Conservation (phyloP, 1,139 yeast species). For the Blastobotrys raffinosifermentans region DNA sequence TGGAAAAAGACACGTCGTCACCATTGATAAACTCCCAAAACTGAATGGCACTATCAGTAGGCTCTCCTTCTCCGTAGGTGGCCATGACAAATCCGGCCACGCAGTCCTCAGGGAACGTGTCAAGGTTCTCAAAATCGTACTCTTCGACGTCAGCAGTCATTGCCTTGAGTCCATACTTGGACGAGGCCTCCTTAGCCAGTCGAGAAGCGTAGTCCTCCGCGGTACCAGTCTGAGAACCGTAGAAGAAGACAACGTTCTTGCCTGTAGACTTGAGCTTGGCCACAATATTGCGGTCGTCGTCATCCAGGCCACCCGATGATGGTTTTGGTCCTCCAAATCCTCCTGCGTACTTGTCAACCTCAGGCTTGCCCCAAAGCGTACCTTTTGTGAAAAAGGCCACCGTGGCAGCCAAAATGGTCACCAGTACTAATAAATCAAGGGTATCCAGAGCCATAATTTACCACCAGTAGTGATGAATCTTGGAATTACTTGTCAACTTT, state of each 20-base stretch:
- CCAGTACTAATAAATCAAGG: slow-evolving; percentile 64
- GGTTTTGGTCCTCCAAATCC: slow-evolving; percentile 38
- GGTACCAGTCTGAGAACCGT: slow-evolving; percentile 98
- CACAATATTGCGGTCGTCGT: slow-evolving; percentile 45
- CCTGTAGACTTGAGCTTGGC: slow-evolving; percentile 55
- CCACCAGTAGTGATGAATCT: no score
- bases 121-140: slow-evolving; percentile 73
- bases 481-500: no score
- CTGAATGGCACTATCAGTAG: slow-evolving; percentile 85
- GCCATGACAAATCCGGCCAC: slow-evolving; percentile 76
- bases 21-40: slow-evolving; percentile 44
- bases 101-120: slow-evolving; percentile 47
- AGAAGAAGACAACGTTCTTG: slow-evolving; percentile 77
- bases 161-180: slow-evolving; percentile 74
- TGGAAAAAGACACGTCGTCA: slow-evolving; percentile 32
- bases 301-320: slow-evolving; percentile 12
- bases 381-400: slow-evolving; percentile 65
- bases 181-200: slow-evolving; percentile 78
- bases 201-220: slow-evolving; percentile 95
- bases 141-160: slow-evolving; percentile 88
- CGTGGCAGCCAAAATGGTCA: slow-evolving; percentile 58
- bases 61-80: slow-evolving; percentile 98
- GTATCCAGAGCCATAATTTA: slow-evolving; percentile 43
- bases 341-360: slow-evolving; percentile 31
- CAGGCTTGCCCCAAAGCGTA: slow-evolving; percentile 41